A percentile compares a stretch with the other conserved stretches of the same genome.
Evolutionary conservation across 169 alveolate species (phyloP).

Genomic region (Plasmodium inui): DNA sequence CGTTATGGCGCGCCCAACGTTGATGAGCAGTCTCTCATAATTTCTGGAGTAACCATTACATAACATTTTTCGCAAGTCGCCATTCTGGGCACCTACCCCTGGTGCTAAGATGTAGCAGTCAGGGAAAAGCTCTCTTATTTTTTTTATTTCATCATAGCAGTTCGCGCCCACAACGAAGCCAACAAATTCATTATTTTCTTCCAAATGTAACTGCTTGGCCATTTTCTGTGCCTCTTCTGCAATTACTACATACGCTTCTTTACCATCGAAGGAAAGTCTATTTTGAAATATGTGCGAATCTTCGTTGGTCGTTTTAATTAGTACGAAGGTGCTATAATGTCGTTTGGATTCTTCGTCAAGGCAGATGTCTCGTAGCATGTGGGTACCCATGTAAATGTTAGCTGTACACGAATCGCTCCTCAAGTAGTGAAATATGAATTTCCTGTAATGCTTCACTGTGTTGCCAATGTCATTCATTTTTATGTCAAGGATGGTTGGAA

Average conservation of each 20-base stretch:
- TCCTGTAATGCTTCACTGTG: conserved; percentile 84
- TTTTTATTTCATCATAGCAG: conserved; percentile 79
- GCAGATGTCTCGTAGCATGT: conserved; percentile 78
- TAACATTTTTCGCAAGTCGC: conserved; percentile 78
- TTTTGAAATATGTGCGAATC: conserved; percentile 80
- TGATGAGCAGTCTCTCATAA: conserved; percentile 40
- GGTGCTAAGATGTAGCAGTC: conserved; percentile 81
- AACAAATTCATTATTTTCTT: conserved; percentile 55
- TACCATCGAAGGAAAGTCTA: conserved; percentile 39
- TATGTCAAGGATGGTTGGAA: conserved; percentile 82
- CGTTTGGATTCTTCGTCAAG: conserved; percentile 60
- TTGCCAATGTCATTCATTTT: conserved; percentile 86
- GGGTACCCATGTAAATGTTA: conserved; percentile 83
- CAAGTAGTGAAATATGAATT: conserved; percentile 80
- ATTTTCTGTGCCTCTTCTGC: conserved; percentile 77
- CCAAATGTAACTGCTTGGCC: conserved; percentile 27
- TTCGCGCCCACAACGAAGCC: conserved; percentile 82
- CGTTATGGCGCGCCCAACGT: conserved; percentile 72
- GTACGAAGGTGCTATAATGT: conserved; percentile 77
- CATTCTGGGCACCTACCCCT: conserved; percentile 87
- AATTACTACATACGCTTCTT: conserved; percentile 78
- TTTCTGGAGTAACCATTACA: conserved; percentile 72
- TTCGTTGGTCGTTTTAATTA: conserved; percentile 81
- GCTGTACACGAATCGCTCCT: conserved; percentile 85
- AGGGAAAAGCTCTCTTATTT: conserved; percentile 76